A percentile compares a stretch with the other conserved stretches of the same genome.
Conservation (phyloP, 2,329 filamentous ascomycete species). For the Aschersonia sp. region DNA sequence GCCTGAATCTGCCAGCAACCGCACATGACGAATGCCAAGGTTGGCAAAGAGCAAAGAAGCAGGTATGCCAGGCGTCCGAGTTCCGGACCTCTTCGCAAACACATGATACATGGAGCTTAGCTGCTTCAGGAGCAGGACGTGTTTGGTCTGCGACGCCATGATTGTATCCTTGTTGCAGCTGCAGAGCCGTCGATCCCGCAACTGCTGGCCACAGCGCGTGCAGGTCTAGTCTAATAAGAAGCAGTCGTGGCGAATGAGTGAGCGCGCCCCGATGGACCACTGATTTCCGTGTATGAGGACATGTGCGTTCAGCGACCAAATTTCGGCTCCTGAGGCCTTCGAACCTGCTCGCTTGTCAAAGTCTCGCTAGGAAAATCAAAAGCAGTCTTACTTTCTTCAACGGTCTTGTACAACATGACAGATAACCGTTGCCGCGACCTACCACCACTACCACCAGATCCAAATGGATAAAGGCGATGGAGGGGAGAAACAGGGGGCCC, state of each 20-base stretch:
- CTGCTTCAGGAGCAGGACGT: background rate
- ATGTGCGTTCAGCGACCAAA: background rate
- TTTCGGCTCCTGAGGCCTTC: too few species aligned
- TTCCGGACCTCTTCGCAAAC: background rate
- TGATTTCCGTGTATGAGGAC: background rate
- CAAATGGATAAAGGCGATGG: background rate
- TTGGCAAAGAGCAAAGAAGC: background rate
- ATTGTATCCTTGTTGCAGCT: background rate
- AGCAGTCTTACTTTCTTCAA: too few species aligned
- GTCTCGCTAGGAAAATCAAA: too few species aligned
- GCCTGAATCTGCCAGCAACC: background rate
- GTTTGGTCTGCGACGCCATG: background rate
- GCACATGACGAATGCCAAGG: background rate
- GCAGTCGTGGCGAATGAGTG: too few species aligned
- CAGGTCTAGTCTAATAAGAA: background rate
- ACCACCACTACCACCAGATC: too few species aligned
- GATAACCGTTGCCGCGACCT: background rate
- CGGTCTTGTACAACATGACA: background rate
- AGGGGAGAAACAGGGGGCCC: background rate
- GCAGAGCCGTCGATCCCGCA: background rate
- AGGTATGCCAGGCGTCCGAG: background rate
- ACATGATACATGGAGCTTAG: background rate
- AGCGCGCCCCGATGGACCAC: background rate
- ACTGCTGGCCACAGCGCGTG: background rate
- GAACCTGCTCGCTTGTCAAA: too few species aligned